Base-by-base conservation (phyloP, 192 early-diverging fungal species). In the Coemansia sp. region DNA sequence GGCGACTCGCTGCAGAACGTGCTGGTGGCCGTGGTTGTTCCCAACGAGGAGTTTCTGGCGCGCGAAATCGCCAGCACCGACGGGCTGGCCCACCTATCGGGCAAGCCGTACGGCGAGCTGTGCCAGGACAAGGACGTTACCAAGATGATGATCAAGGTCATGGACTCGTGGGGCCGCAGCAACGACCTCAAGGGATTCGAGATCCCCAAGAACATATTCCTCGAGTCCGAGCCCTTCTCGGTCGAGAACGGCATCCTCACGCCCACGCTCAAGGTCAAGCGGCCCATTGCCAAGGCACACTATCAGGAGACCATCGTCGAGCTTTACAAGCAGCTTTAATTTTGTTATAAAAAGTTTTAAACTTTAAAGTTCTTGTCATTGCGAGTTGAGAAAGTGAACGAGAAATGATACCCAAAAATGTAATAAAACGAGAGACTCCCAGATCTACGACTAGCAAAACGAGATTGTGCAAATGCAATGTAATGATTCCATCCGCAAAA, bases 161-260 rank as follows among this genome's bases (percentile, higher is more conserved):
- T 94, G 33, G 66, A 69, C 38, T 67, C 62, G 35, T 77, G 74
- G 64, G 89, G 83, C 27, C 80, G 81, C 46, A 69, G 78, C 54
- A 84, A 78, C 56, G 85, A 76, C 23, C 67, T 93, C 30, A 80
- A 81, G 59, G 87, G 90, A 16, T 92, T 91, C 67, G 92, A 91
- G 45, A 84, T 83, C 21, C 81, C 86, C 27, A 89, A 87, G 71
- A 80, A 81, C 25, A 61, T 95, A 21, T 65, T 85, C 31, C 62
- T 95, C 16, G 85, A 91, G 61, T 30, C 76, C 1, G 80, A 84
- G 16, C 76, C 85, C 24, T 94, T 93, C 69, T 71, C 88, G 0
- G 70, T 92, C 28, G 92, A 93, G 58, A 92, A 94, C 53, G 85
- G 84, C 9, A 77, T 91, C 9, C 73, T 95, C 65, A 94, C 94